Conservation (phyloP, 1,284 basidiomycete genomes). For the Stereum hirsutum region DNA sequence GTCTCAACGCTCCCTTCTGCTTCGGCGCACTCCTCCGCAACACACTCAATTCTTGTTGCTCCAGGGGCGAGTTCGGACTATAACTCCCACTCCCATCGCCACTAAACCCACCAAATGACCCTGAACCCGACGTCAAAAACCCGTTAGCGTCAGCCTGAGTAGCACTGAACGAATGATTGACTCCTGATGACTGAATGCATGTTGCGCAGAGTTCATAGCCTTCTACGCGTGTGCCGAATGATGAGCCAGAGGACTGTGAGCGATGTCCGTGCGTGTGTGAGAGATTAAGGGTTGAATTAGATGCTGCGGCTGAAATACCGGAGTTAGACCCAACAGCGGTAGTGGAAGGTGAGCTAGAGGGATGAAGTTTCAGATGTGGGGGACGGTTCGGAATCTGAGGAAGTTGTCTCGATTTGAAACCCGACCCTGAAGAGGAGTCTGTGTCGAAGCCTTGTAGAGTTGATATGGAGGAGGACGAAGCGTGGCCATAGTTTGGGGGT, state of each 20-base stretch:
- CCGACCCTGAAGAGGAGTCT: not conserved
- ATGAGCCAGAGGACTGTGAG: slow-evolving; percentile 7
- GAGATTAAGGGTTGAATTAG: not conserved
- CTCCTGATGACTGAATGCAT: slow-evolving; percentile 72
- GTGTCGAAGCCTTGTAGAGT: slow-evolving; percentile 9
- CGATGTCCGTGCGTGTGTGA: slow-evolving; percentile 4
- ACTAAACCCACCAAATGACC: slow-evolving; percentile 35
- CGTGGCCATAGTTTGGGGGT: slow-evolving; percentile 14
- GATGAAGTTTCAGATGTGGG: no score
- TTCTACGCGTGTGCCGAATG: slow-evolving; percentile 6
- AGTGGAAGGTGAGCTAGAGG: slow-evolving; percentile 7
- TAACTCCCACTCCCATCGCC: slow-evolving; percentile 18
- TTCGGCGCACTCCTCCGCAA: slow-evolving; percentile 54
- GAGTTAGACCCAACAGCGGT: slow-evolving; percentile 1
- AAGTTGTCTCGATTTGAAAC: slow-evolving; percentile 6
- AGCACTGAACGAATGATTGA: slow-evolving; percentile 65
- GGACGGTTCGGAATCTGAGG: slow-evolving; percentile 10
- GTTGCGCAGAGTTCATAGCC: slow-evolving; percentile 80
- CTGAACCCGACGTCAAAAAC: no score
- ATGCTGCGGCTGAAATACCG: not conserved
- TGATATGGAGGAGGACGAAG: slow-evolving; percentile 23
- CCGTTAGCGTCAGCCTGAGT: slow-evolving; percentile 35
- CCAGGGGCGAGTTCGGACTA: slow-evolving; percentile 33
- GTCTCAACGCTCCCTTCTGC: slow-evolving; percentile 62
- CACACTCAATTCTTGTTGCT: slow-evolving; percentile 23